Evolutionary conservation across 208 protist species (phyloP).

Genomic region (Trypanosoma lewisi): DNA sequence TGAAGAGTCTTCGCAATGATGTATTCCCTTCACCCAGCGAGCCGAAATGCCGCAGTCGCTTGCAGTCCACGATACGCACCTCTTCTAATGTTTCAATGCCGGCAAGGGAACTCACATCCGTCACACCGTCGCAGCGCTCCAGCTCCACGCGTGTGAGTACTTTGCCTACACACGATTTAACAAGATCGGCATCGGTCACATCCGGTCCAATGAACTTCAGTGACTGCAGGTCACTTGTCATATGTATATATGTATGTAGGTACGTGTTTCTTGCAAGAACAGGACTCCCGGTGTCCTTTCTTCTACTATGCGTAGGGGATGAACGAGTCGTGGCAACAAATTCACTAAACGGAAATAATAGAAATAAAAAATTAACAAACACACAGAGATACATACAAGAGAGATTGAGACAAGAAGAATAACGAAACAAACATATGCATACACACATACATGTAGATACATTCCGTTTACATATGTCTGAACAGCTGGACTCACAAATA

Average conservation of each 20-base stretch:
- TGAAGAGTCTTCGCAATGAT: conserved; percentile 12
- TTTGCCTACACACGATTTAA: not conserved
- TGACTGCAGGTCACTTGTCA: not conserved
- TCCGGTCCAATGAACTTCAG: conserved; percentile 10
- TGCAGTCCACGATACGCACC: conserved; percentile 18
- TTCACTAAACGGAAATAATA: not conserved
- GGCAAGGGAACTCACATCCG: conserved; percentile 17
- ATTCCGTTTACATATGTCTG: no score
- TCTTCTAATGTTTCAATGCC: conserved; percentile 11
- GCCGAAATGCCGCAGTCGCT: conserved; percentile 14
- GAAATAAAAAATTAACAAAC: not conserved
- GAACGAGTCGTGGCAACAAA: no score
- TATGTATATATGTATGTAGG: not conserved
- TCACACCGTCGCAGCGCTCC: conserved; percentile 13
- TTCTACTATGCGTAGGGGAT: no score
- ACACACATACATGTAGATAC: conserved; percentile 13
- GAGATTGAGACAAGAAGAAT: not conserved
- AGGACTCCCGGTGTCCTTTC: no score
- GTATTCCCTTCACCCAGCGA: conserved; percentile 6
- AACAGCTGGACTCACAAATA: no score
- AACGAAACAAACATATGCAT: conserved; percentile 7
- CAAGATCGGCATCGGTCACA: conserved; percentile 17
- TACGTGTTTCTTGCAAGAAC: no score
- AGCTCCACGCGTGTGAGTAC: conserved; percentile 4
- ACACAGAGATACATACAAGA: not conserved